A percentile compares a stretch with the other conserved stretches of the same genome.
phyloP scores from a whole-genome alignment of 2,329 filamentous ascomycete species.

The Fusarium tuaranense region DNA sequence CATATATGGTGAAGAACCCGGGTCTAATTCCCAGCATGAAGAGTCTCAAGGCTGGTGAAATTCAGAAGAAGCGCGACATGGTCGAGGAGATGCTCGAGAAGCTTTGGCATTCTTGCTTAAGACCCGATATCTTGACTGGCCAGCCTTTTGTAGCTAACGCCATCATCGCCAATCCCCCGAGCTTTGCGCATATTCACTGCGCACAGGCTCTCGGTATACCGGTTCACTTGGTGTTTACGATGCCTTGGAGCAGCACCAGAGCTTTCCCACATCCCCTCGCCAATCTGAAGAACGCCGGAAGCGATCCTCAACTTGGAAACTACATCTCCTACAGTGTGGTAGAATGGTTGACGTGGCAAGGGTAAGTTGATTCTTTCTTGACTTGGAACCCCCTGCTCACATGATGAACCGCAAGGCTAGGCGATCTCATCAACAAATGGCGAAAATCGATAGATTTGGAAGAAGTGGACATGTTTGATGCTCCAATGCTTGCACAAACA shows the following conservation, averaged over 20 bases:
- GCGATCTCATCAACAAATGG: conserved; percentile 37
- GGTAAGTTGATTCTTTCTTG: conserved; percentile 46
- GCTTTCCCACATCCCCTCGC: conserved; percentile 80
- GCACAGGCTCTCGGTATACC: conserved; percentile 58
- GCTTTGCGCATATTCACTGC: conserved; percentile 61
- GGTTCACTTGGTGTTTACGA: conserved; percentile 65
- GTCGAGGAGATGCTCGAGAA: conserved; percentile 46
- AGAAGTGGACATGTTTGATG: conserved; percentile 63
- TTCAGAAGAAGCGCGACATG: conserved; percentile 45
- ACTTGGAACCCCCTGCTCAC: background rate
- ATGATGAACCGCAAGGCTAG: background rate
- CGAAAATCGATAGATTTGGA: conserved; percentile 24
- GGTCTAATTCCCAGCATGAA: conserved; percentile 46
- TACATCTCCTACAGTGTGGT: conserved; percentile 79
- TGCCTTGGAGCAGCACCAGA: conserved; percentile 82
- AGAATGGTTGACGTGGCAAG: conserved; percentile 84
- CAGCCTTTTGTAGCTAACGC: conserved; percentile 60
- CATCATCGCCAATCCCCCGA: conserved; percentile 64
- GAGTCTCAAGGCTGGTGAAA: conserved; percentile 43
- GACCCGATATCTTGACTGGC: background rate
- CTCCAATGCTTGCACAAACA: conserved; percentile 75
- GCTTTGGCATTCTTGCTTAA: conserved; percentile 46
- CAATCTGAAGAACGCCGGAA: conserved; percentile 69
- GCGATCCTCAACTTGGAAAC: conserved; percentile 69
- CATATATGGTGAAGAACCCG: conserved; percentile 48